Evolutionary conservation across 805 yeast species (phyloP).

Genomic region (Limtongia smithiae): DNA sequence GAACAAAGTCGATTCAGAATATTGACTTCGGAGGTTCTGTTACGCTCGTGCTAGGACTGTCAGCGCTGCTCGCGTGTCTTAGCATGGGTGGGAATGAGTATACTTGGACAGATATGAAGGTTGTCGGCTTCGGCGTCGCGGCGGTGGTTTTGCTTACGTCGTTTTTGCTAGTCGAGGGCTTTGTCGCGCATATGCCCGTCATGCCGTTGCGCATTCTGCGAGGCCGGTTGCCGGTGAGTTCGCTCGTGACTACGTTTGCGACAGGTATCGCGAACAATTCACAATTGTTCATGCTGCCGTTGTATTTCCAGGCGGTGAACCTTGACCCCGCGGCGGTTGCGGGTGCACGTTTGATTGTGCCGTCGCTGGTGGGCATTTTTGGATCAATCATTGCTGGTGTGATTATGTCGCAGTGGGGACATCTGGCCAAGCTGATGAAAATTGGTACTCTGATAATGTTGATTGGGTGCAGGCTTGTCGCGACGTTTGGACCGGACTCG

Average conservation of each 20-base stretch:
- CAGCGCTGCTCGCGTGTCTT: slow-evolving; percentile 59
- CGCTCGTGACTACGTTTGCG: slow-evolving; percentile 67
- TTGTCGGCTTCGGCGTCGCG: slow-evolving; percentile 38
- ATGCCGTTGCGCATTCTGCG: slow-evolving; percentile 57
- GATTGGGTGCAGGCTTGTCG: slow-evolving; percentile 46
- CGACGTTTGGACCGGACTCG: slow-evolving; percentile 28
- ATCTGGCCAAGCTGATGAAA: slow-evolving; percentile 51
- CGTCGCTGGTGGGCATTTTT: slow-evolving; percentile 61
- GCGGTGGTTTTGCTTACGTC: slow-evolving; percentile 38
- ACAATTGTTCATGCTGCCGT: slow-evolving; percentile 64
- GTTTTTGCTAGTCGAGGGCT: slow-evolving; percentile 52
- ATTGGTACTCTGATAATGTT: slow-evolving; percentile 44
- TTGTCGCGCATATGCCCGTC: slow-evolving; percentile 59
- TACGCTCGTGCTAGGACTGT: slow-evolving; percentile 55
- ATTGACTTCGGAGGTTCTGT: slow-evolving; percentile 65
- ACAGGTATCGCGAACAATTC: slow-evolving; percentile 55
- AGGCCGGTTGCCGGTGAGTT: slow-evolving; percentile 57
- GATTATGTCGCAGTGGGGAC: slow-evolving; percentile 65
- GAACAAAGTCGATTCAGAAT: slow-evolving; percentile 11
- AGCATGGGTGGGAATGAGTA: slow-evolving; percentile 62
- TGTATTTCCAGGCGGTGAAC: slow-evolving; percentile 57
- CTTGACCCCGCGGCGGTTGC: slow-evolving; percentile 52
- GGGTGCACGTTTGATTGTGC: slow-evolving; percentile 51
- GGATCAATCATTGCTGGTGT: slow-evolving; percentile 68
- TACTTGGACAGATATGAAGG: slow-evolving; percentile 46